Conservation (phyloP, 306 rosid species). For the Mimosa pudica region DNA sequence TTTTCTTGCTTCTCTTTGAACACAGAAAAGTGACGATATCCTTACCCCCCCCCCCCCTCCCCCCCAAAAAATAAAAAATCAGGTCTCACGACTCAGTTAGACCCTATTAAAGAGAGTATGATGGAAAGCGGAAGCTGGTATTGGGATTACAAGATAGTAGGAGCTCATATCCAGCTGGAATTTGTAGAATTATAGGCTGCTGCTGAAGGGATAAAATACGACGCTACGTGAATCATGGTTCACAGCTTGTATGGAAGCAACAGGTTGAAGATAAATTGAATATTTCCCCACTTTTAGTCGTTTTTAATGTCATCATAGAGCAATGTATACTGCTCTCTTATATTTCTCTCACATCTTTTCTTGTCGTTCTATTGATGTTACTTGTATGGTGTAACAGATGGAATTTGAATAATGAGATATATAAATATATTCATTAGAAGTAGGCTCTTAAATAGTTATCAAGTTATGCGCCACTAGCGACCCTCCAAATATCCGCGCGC, state of each 20-base stretch:
- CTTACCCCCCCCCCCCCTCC: slow-evolving; percentile 21
- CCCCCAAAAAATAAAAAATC: background rate
- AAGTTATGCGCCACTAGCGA: background rate
- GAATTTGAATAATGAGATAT: slow-evolving; percentile 35
- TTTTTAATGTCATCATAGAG: slow-evolving; percentile 26
- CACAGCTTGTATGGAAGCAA: slow-evolving; percentile 54
- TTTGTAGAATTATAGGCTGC: slow-evolving; percentile 54
- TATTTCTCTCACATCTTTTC: slow-evolving; percentile 10
- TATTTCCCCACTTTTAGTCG: slow-evolving; percentile 37
- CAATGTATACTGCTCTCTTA: slow-evolving; percentile 33
- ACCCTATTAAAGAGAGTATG: slow-evolving; percentile 58
- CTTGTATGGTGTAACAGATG: slow-evolving; percentile 34
- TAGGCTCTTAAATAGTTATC: background rate
- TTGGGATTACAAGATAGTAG: slow-evolving; percentile 77
- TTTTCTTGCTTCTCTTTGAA: background rate
- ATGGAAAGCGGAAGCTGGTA: slow-evolving; percentile 86
- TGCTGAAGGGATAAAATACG: slow-evolving; percentile 27
- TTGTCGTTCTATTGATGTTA: slow-evolving; percentile 32
- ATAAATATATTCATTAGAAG: slow-evolving; percentile 24
- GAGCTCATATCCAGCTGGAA: slow-evolving; percentile 65
- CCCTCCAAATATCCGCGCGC: background rate
- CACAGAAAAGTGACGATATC: slow-evolving; percentile 19
- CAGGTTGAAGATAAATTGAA: slow-evolving; percentile 76
- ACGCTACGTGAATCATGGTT: slow-evolving; percentile 79
- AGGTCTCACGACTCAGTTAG: slow-evolving; percentile 60